phyloP scores from a whole-genome alignment of 345 rosid genomes.

The Fremontodendron californicum region DNA sequence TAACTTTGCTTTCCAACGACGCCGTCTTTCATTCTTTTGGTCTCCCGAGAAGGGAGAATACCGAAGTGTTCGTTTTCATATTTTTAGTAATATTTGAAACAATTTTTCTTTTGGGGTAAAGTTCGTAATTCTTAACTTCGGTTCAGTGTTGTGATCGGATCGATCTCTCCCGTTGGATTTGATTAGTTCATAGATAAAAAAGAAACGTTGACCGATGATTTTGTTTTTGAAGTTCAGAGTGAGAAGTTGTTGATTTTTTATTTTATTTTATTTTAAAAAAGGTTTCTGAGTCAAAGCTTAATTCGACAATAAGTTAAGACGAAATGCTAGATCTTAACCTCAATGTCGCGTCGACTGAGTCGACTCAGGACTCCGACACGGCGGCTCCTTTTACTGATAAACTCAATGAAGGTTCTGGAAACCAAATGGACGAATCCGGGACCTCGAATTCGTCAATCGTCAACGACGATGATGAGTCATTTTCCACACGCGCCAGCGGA shows the following conservation, averaged over 20 bases:
- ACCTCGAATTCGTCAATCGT: conserved; percentile 78
- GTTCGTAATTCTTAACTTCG: conserved; percentile 2
- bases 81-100: background rate
- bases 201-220: conserved; percentile 17
- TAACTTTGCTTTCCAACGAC: background rate
- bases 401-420: conserved; percentile 37
- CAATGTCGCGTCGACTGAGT: conserved; percentile 52
- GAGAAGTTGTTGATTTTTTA: background rate
- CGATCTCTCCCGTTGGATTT: conserved; percentile 21
- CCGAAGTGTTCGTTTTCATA: background rate
- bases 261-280: background rate
- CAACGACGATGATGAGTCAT: conserved; percentile 77
- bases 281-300: conserved; percentile 1
- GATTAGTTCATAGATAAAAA: background rate
- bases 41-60: background rate
- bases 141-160: conserved; percentile 17
- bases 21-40: background rate
- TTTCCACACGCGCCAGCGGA: conserved; percentile 47
- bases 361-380: conserved; percentile 46
- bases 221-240: conserved; percentile 9
- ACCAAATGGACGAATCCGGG: conserved; percentile 52
- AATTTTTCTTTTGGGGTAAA: background rate
- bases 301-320: background rate
- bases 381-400: conserved; percentile 23
- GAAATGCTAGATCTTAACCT: conserved; percentile 89